Evolutionary conservation across 148 eudicot genomes (phyloP).

Genomic region (Polygonum maritimum): DNA sequence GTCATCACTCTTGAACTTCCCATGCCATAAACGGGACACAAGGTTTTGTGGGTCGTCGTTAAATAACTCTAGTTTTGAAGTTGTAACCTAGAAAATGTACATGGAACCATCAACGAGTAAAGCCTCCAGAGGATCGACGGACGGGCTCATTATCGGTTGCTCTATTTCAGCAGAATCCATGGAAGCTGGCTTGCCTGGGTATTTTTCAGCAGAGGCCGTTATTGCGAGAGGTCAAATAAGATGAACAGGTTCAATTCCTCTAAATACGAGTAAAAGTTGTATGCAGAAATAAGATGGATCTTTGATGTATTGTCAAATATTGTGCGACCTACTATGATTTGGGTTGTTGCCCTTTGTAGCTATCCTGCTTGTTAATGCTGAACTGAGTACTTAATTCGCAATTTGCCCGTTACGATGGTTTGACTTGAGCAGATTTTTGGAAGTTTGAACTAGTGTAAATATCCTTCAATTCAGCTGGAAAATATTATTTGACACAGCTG

Average conservation of each 20-base stretch:
- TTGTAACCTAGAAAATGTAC: conserved; percentile 4
- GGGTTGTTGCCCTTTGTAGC: neutral
- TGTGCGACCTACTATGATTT: neutral
- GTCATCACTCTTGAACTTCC: conserved; percentile 61
- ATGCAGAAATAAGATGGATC: neutral
- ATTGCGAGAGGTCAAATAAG: neutral
- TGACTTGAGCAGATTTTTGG: neutral
- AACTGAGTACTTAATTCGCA: neutral
- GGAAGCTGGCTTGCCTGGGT: neutral
- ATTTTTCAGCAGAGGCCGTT: neutral
- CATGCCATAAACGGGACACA: conserved; percentile 15
- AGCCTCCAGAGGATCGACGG: neutral
- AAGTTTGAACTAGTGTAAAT: too few species aligned
- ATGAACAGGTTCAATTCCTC: neutral
- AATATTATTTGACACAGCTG: too few species aligned
- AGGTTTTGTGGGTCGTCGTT: neutral
- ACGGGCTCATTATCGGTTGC: neutral
- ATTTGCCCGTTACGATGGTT: neutral
- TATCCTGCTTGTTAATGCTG: neutral
- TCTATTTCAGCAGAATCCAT: neutral
- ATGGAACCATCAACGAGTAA: neutral
- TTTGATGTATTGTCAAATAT: neutral
- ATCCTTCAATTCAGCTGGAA: too few species aligned
- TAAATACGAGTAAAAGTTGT: neutral
- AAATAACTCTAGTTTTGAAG: conserved; percentile 5